Evolutionary conservation across 1,139 yeast genomes (phyloP).

Genomic region (Sugiyamaella novakii): DNA sequence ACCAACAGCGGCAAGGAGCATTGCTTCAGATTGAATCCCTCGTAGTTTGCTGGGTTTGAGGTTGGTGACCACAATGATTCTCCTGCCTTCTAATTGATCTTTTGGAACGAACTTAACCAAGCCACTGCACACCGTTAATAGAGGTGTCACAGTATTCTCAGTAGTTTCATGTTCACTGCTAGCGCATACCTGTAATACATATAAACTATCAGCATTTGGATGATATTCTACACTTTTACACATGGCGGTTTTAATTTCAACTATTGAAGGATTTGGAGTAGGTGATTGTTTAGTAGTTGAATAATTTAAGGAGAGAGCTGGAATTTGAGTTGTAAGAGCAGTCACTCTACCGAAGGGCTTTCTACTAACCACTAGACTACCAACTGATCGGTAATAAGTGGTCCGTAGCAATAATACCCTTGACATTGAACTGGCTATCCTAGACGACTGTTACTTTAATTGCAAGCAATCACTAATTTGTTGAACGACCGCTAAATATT

Average conservation of each 20-base stretch:
- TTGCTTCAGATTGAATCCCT: conserved; percentile 59
- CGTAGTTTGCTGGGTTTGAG: conserved; percentile 69
- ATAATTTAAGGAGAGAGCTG: too few relatives aligned
- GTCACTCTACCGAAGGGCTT: too few relatives aligned
- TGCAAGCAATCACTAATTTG: too few relatives aligned
- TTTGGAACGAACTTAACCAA: conserved; percentile 54
- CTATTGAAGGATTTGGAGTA: conserved; percentile 14
- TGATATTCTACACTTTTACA: conserved; percentile 50
- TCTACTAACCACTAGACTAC: too few relatives aligned
- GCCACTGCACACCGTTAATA: conserved; percentile 54
- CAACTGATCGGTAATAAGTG: too few relatives aligned
- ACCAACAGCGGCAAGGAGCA: conserved; percentile 55
- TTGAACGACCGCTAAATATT: too few relatives aligned
- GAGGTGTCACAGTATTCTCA: background rate
- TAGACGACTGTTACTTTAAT: too few relatives aligned
- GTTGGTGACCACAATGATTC: conserved; percentile 59
- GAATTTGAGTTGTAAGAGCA: too few relatives aligned
- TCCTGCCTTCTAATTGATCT: conserved; percentile 51
- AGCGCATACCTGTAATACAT: conserved; percentile 52
- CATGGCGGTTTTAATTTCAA: conserved; percentile 48
- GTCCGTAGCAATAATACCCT: background rate
- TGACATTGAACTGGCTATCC: too few relatives aligned
- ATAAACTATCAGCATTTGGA: conserved; percentile 56
- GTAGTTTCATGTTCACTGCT: conserved; percentile 25
- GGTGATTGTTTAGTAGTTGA: too few relatives aligned